phyloP scores from a whole-genome alignment of 176 grass and related monocot genomes.

The Eleusine indica region DNA sequence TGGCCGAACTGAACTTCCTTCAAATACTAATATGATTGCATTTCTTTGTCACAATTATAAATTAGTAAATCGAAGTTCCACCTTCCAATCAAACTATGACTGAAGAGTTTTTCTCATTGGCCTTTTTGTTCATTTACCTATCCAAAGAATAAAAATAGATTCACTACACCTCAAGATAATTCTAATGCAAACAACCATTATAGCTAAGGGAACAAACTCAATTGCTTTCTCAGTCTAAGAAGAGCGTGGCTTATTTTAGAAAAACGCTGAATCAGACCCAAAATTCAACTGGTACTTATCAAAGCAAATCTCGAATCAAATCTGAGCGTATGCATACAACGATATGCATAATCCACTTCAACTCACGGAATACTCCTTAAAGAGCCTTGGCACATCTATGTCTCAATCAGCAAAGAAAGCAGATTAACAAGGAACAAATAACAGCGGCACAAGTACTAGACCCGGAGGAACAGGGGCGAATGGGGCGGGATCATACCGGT shows the following conservation, averaged over 20 bases:
- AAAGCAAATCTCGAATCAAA: not conserved
- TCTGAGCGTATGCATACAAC: not conserved
- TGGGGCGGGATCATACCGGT: slow-evolving; percentile 37
- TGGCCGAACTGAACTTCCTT: not conserved
- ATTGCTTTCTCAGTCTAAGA: slow-evolving; percentile 4
- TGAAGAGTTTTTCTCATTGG: slow-evolving; percentile 11
- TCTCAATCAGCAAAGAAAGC: slow-evolving; percentile 2
- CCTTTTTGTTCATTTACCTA: not conserved
- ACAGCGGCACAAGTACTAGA: not conserved
- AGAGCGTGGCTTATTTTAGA: not conserved
- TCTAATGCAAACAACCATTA: slow-evolving; percentile 5
- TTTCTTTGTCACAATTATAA: not conserved
- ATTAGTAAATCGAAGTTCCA: not conserved
- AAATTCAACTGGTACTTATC: not conserved
- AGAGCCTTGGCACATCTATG: slow-evolving; percentile 6
- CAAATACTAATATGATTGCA: slow-evolving; percentile 9
- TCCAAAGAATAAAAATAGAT: not conserved
- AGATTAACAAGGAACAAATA: not conserved
- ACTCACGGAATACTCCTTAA: not conserved
- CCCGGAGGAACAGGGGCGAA: slow-evolving; percentile 9
- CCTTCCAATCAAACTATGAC: not conserved
- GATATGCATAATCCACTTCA: slow-evolving; percentile 9
- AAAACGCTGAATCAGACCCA: not conserved
- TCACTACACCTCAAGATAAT: not conserved
- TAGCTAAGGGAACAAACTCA: slow-evolving; percentile 1